Evolutionary conservation across 139 green algal species (phyloP), one percentile per base, ranked within the genome.

Genomic region (Haematococcus lacustris): DNA sequence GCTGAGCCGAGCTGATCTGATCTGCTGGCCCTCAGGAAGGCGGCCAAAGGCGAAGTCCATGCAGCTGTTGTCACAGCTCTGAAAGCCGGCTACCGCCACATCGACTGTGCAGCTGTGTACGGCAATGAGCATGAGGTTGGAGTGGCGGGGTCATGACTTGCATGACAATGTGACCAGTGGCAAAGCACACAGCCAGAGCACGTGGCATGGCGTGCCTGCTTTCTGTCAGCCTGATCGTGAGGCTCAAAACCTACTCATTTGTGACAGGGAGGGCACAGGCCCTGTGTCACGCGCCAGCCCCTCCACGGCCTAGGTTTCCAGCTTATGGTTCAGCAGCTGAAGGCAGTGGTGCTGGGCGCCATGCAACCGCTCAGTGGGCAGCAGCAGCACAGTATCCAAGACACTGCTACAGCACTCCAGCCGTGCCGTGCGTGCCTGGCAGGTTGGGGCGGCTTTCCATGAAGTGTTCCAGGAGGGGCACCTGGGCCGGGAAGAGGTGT

Each of bases 1-100:
- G 26, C 57, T 33, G 5, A 30, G 21, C 57, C 13, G 57, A 13
- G 32, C 26, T 35, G 5, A 65, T 35, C 6, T 5, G 23, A 65
- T 30, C 65, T 28, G 1, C 3, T 28, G 50, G 38, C 38, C 32
- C 41, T 26, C 71, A 84, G 76, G 79, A 86, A 86, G 63, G 71
- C 72, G 32, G 73, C 72, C 25, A 76, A 67, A 34, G 78, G 79
- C 1, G 79, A 89, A 71, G 85, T 89, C 13, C 63, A 69, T 1
- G 64, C 73, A 4, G 83, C 85, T 17, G 84, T 90, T 34, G 33
- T 80, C 3, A 66, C 63, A 30, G 87, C 85, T 3, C 43, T 92
- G 57, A 64, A 78, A 3, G 64, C 59, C 3, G 87, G 87, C 38
- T 92, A 92, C 76, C 81, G 84, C 35, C 84, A 88, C 73, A 85